Conservation (phyloP, 176 grass and related monocot genomes). For the Pontederia crassipes region DNA sequence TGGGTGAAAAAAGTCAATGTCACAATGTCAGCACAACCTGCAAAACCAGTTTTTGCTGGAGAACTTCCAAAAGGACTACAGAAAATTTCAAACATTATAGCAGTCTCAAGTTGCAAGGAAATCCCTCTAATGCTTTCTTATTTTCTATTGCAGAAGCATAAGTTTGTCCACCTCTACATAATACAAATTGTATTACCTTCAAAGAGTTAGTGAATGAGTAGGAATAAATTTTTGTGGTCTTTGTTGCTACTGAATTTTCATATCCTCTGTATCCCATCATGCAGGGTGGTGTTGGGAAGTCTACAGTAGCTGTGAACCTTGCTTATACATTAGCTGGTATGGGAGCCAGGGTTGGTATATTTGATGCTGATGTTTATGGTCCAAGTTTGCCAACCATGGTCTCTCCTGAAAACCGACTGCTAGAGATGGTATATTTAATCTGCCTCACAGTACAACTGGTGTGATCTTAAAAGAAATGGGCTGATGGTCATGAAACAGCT, state of each 20-base stretch:
- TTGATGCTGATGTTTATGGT: conserved; percentile 89
- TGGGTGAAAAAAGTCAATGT: conserved; percentile 87
- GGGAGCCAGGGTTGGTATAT: conserved; percentile 95
- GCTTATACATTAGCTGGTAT: conserved; percentile 86
- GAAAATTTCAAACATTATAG: conserved; percentile 89
- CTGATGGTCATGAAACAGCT: conserved; percentile 93
- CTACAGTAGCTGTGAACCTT: conserved; percentile 87
- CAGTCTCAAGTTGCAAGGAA: conserved; percentile 99
- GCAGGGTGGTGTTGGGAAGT: conserved; percentile 95
- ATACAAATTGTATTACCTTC: no score
- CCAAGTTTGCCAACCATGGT: conserved; percentile 98
- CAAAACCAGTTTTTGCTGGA: conserved; percentile 60
- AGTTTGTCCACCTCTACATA: no score
- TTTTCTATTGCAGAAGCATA: background rate
- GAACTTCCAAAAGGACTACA: conserved; percentile 79
- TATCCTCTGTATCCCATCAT: background rate
- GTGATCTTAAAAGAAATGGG: conserved; percentile 28
- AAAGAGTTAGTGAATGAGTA: no score
- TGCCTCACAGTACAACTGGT: conserved; percentile 21
- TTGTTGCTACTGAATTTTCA: no score
- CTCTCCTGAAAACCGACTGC: conserved; percentile 76
- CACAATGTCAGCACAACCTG: conserved; percentile 91
- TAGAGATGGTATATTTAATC: conserved; percentile 73
- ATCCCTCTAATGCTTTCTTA: conserved; percentile 5
- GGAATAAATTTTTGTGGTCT: no score